These are phyloP conservation scores for Volvox carteri DNA, from an alignment of 163 green algal genomes.

Conservation along the genomic window DNA sequence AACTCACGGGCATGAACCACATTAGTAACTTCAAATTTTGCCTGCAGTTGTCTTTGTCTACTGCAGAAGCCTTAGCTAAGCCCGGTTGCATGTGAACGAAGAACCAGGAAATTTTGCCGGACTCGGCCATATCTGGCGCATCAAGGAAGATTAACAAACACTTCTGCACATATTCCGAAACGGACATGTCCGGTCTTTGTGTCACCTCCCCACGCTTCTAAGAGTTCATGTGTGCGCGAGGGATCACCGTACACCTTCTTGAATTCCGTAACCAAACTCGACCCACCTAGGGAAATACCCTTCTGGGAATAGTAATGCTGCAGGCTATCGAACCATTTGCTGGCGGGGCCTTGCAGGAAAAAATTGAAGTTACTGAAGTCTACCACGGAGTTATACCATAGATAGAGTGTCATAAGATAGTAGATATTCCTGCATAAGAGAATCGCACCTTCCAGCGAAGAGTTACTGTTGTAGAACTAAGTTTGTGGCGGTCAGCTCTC, in stretches of 20 bases:
- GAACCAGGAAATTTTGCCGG: background rate
- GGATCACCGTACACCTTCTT: background rate
- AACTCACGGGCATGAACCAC: background rate
- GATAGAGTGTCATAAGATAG: too few species aligned
- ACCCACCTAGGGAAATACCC: background rate
- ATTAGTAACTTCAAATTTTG: background rate
- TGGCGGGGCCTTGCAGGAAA: background rate
- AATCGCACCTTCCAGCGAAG: too few species aligned
- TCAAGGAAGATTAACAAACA: background rate
- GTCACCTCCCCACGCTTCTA: background rate
- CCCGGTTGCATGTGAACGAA: background rate
- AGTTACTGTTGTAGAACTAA: too few species aligned
- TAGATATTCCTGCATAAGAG: too few species aligned
- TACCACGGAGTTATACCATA: background rate
- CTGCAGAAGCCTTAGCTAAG: background rate
- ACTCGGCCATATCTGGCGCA: background rate
- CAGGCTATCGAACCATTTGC: slow-evolving; percentile 4
- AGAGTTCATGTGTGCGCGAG: background rate
- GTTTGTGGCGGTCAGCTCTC: too few species aligned
- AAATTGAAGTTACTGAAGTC: background rate
- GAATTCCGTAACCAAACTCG: background rate
- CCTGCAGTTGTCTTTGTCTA: background rate
- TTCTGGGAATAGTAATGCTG: background rate
- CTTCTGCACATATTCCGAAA: background rate
- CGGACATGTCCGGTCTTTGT: background rate